Conservation (phyloP, 257 asterid species). For the Penstemon eatonii region DNA sequence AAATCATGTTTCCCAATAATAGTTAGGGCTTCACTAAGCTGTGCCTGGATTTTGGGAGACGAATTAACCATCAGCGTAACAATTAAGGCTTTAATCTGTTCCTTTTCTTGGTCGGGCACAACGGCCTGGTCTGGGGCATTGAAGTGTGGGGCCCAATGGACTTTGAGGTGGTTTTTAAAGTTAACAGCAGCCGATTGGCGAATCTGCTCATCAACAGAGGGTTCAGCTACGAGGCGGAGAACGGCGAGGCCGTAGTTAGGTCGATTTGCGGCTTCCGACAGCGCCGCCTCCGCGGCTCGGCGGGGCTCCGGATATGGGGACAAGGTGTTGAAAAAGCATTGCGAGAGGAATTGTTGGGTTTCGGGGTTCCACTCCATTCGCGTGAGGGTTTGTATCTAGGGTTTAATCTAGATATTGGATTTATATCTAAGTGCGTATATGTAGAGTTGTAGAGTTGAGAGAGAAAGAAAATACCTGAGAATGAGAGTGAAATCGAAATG, state of each 20-base stretch:
- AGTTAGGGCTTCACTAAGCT: conserved; percentile 83
- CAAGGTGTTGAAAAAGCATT: conserved; percentile 76
- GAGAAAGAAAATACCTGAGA: no score
- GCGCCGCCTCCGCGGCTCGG: conserved; percentile 66
- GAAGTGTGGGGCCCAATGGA: conserved; percentile 56
- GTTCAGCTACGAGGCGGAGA: conserved; percentile 78
- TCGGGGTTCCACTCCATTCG: conserved; percentile 79
- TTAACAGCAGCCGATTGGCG: conserved; percentile 90
- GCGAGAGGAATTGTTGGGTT: conserved; percentile 70
- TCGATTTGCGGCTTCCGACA: conserved; percentile 61
- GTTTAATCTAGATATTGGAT: no score
- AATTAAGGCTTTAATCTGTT: conserved; percentile 64
- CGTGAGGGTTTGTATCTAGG: no score
- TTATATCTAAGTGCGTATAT: no score
- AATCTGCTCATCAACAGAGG: conserved; percentile 78
- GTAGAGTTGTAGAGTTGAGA: no score
- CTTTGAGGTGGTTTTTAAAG: conserved; percentile 80
- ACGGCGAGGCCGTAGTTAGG: conserved; percentile 79
- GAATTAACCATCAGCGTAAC: conserved; percentile 69
- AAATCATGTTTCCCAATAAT: conserved; percentile 83
- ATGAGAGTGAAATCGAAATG: no score
- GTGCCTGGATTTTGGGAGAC: conserved; percentile 64
- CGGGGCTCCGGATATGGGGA: conserved; percentile 82
- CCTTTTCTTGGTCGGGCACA: conserved; percentile 70
- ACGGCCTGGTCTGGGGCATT: conserved; percentile 34